phyloP scores from a whole-genome alignment of 495 filamentous ascomycete genomes.

The Cetradonia linearis region DNA sequence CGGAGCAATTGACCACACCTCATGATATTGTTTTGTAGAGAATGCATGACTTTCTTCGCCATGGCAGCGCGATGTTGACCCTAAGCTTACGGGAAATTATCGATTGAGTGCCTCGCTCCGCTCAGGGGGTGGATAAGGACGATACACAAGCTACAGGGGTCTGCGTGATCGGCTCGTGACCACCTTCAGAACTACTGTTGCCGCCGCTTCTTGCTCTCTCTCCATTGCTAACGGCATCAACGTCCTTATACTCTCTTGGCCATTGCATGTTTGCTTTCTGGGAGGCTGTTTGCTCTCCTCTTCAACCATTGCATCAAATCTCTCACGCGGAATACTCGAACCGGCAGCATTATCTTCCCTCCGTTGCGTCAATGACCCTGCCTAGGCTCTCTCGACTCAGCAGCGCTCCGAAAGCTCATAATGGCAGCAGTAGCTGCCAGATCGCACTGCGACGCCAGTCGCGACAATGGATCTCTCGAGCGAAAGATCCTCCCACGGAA shows the following conservation, averaged over 20 bases:
- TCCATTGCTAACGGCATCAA: slow-evolving; percentile 2
- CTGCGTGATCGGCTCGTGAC: slow-evolving; percentile 12
- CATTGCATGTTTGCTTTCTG: background rate
- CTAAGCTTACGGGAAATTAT: slow-evolving; percentile 5
- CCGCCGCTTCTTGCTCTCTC: slow-evolving; percentile 5
- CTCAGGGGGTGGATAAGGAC: slow-evolving; percentile 11
- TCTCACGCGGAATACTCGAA: background rate
- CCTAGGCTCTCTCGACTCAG: slow-evolving; percentile 12
- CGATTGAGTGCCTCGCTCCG: slow-evolving; percentile 3
- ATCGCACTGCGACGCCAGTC: slow-evolving; percentile 19
- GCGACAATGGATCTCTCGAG: slow-evolving; percentile 18
- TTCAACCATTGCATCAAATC: background rate
- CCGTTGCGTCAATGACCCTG: slow-evolving; percentile 18
- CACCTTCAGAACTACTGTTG: slow-evolving; percentile 5
- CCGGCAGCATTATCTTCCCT: background rate
- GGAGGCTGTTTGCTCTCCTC: slow-evolving; percentile 14
- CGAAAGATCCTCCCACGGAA: slow-evolving; percentile 20
- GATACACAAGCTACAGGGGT: slow-evolving; percentile 17
- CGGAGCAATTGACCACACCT: background rate
- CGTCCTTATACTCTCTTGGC: background rate
- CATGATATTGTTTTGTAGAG: background rate
- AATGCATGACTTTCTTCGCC: background rate
- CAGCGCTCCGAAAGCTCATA: slow-evolving; percentile 10
- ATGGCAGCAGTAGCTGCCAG: slow-evolving; percentile 26
- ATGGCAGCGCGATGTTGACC: background rate